Base-by-base conservation (phyloP, 1,139 yeast species). In the Wickerhamiella infanticola region DNA sequence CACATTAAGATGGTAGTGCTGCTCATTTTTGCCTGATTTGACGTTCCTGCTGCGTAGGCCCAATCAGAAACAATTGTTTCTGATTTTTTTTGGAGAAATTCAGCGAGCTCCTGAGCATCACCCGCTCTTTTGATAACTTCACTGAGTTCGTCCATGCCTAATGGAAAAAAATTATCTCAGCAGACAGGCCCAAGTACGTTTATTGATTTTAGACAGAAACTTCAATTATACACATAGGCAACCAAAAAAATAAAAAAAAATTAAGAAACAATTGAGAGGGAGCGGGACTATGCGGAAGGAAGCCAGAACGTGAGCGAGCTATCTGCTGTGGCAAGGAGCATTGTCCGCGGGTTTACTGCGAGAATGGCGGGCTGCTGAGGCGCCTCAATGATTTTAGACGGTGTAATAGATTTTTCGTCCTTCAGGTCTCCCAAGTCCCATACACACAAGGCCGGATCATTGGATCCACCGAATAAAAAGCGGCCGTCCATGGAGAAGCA, bases 301-400 rank as follows among this genome's bases (percentile, higher is more conserved):
- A 56, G 52, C 73, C 69, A 41, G 54, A 58, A 11, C 56, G 58
- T 51, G 25, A 71, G 55, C 33, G 65, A 72, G 9, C 72, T 73
- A 63, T 86, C 95, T 9, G 94, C 95, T 1, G 94, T 75, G 1
- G 93, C 93, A 57, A 88, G 66, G 56, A 80, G 74, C 60, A 81
- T 73, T 46, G 77, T 68, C 57, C 77, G 77, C 1, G 97, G 97
- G 59, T 85, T 83, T 62, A 84, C 84, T 24, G 76, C 71, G 18
- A 83, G 62, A 43, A 83, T 70, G 7, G 57, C 46, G 31, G 58
- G 53, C 31, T 53, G 47, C 35, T 53, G 45, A n/a, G 50, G 55
- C n/a, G 61, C 51, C 40, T 61, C 65, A 11, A 69, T 54, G 24
- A 63, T 63, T 11, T 65, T 62, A 44, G 77, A 49, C 24, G 49